A percentile compares a stretch with the other conserved stretches of the same genome.
Evolutionary conservation across 192 early-diverging fungal genomes (phyloP).

Genomic region (Coemansia sp.): DNA sequence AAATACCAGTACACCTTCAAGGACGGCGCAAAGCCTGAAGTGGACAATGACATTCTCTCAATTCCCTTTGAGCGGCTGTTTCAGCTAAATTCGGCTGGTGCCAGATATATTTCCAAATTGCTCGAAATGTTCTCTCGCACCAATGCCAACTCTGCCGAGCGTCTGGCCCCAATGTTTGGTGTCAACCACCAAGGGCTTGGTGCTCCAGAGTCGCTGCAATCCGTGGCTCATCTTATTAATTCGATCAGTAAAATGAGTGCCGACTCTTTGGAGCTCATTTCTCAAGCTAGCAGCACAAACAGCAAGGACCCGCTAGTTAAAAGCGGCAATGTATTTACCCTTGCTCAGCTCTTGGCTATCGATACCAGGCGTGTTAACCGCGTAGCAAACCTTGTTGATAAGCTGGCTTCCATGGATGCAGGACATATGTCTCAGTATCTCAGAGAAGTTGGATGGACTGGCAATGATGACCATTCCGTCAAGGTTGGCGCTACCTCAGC

Average conservation of each 20-base stretch:
- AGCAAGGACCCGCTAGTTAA: conserved; percentile 15
- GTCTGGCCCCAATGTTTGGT: conserved; percentile 37
- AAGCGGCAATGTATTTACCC: conserved; percentile 13
- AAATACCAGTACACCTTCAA: conserved; percentile 11
- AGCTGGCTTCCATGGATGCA: conserved; percentile 4
- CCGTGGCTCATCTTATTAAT: conserved; percentile 13
- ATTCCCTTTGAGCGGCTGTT: conserved; percentile 45
- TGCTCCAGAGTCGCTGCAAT: neutral
- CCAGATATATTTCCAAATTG: conserved; percentile 33
- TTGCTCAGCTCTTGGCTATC: conserved; percentile 19
- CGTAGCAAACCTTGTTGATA: conserved; percentile 16
- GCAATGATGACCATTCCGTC: neutral
- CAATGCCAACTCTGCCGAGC: neutral
- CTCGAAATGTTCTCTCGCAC: conserved; percentile 13
- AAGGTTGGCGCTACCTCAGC: neutral
- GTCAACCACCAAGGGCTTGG: conserved; percentile 13
- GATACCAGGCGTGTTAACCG: conserved; percentile 13
- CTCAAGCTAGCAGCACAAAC: conserved; percentile 7
- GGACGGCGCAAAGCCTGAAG: neutral
- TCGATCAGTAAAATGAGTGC: conserved; percentile 17
- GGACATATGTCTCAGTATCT: conserved; percentile 13
- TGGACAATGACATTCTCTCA: conserved; percentile 6
- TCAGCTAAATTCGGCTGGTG: conserved; percentile 14
- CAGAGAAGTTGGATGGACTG: conserved; percentile 28
- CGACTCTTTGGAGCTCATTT: neutral